A percentile compares a stretch with the other conserved stretches of the same genome.
phyloP scores from a whole-genome alignment of 202 grass and related monocot species.

The Setaria viridis region DNA sequence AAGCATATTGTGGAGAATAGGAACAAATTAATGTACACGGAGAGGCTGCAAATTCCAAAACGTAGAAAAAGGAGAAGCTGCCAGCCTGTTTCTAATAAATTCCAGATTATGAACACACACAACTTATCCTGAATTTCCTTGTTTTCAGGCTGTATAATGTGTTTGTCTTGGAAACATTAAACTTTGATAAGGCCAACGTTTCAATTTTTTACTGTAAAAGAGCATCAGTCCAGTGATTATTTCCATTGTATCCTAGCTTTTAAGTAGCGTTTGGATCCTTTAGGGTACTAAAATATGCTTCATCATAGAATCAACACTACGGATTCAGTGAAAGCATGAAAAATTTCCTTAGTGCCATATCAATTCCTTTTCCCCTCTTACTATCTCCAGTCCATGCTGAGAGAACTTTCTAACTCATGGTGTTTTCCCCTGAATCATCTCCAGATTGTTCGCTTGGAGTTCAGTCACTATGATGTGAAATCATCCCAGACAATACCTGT shows the following conservation, averaged over 20 bases:
- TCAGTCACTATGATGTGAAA: slow-evolving; percentile 88
- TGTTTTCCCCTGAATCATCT: slow-evolving; percentile 7
- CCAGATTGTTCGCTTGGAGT: slow-evolving; percentile 91
- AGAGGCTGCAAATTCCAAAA: neutral
- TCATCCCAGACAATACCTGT: slow-evolving; percentile 80
- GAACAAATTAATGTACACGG: neutral
- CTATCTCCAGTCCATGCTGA: neutral
- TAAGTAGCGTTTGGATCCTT: neutral
- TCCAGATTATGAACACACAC: slow-evolving; percentile 18
- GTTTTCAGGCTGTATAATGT: neutral
- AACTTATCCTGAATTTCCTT: slow-evolving; percentile 1
- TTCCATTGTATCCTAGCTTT: slow-evolving; percentile 14
- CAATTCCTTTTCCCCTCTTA: neutral
- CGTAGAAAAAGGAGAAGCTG: neutral
- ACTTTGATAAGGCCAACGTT: neutral
- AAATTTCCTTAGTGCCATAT: neutral
- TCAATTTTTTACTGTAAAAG: neutral
- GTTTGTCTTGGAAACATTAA: neutral
- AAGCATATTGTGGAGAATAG: neutral
- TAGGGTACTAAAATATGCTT: neutral
- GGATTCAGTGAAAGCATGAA: slow-evolving; percentile 13
- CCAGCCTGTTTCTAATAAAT: neutral
- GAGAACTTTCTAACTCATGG: neutral
- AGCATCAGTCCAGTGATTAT: neutral
- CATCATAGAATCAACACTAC: neutral